Evolutionary conservation across 2,329 filamentous ascomycete genomes (phyloP), one percentile per base, ranked within the genome.

Genomic region (Penicillium sp.): DNA sequence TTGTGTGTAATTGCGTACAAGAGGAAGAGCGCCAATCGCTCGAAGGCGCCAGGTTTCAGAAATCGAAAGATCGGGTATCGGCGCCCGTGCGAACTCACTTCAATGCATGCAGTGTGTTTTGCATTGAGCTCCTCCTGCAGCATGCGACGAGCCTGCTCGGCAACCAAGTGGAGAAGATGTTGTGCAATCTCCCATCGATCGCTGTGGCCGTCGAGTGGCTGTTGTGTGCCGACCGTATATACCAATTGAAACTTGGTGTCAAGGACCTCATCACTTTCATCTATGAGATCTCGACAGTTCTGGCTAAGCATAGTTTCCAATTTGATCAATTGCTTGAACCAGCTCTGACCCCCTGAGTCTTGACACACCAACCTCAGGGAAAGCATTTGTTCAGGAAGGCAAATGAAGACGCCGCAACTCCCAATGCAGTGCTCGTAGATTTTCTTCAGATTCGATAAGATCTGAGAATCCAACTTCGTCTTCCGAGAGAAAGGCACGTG

Each of bases 181-280:
- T 50, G 47, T 17, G 28, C 35, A 31, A 37, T 31, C 14, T 34
- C 47, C 47, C n/a, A 50, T 50, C 47, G 31, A 31, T 50, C 25
- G n/a, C 25, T 31, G 14, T 35, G 22, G 15, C 81, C 75, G 5
- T 88, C 82, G 0, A 86, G 75, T 0, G 79, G 65, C 2, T 69
- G 65, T 55, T 86, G 82, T 0, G 65, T 63, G 0, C 86, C 86
- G 60, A 88, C 81, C 0, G 86, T 87, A 59, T 89, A 89, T 0
- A 89, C 76, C 0, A 89, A 70, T 65, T 89, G 84, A 41, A 86
- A 87, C 48, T 83, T 84, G 2, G 81, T 76, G 43, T 80, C 84
- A 31, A 89, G 82, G 56, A 84, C 84, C 59, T 88, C 84, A 49
- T 90, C 87, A 42, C 83, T 85, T 71, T 90, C 86, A 57, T 90